Evolutionary conservation across 2,329 filamentous ascomycete species (phyloP).

Genomic region (Geosmithia putterillii): DNA sequence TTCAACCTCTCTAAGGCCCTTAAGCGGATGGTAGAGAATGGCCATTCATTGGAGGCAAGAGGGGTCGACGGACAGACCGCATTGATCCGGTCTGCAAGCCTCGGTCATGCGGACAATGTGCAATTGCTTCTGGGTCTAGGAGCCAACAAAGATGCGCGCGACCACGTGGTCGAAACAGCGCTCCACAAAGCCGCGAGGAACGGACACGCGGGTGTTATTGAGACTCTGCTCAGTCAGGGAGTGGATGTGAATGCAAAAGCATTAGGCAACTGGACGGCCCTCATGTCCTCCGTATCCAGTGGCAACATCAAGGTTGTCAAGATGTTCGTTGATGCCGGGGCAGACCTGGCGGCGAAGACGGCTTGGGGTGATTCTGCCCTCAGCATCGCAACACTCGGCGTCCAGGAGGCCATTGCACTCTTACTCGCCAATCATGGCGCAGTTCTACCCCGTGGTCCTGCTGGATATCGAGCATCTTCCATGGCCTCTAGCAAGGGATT

Average conservation of each 20-base stretch:
- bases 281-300: neutral
- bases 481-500: neutral
- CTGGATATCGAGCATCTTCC: neutral
- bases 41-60: neutral
- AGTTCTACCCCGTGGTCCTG: neutral
- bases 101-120: neutral
- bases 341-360: neutral
- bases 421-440: neutral
- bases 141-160: neutral
- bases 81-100: neutral
- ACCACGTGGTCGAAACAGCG: neutral
- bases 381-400: neutral
- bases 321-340: neutral
- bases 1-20: neutral
- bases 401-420: neutral
- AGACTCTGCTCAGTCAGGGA: neutral
- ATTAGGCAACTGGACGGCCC: neutral
- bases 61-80: neutral
- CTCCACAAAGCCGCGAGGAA: neutral
- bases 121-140: neutral
- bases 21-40: neutral
- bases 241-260: neutral
- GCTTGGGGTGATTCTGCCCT: neutral
- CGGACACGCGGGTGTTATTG: neutral
- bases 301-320: neutral